phyloP scores from a whole-genome alignment of 306 rosid species.

The Echinosophora koreensis region DNA sequence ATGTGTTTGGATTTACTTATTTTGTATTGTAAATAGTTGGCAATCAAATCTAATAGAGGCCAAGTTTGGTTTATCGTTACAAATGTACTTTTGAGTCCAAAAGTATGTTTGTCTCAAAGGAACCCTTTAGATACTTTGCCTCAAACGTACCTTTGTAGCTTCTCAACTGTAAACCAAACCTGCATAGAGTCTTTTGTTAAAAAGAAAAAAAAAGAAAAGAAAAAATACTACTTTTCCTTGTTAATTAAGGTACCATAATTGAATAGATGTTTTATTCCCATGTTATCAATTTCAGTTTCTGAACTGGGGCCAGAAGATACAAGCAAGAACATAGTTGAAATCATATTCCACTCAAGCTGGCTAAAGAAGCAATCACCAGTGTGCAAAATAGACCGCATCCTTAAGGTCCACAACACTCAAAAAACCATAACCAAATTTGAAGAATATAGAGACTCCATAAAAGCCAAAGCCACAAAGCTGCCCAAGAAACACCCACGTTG shows the following conservation, averaged over 20 bases:
- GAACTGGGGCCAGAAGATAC: constrained; percentile 94
- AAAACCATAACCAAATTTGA: constrained; percentile 82
- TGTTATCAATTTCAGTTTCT: constrained; percentile 65
- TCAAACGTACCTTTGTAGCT: no score
- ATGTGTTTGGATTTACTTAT: no score
- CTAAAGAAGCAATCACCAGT: constrained; percentile 85
- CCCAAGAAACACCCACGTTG: constrained; percentile 86
- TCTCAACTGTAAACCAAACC: no score
- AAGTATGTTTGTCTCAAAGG: no score
- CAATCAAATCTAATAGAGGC: no score
- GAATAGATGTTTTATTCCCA: not conserved
- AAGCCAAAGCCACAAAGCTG: constrained; percentile 79
- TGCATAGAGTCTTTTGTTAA: no score
- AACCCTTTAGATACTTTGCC: no score
- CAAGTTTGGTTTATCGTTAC: no score
- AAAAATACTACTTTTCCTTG: no score
- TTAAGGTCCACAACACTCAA: constrained; percentile 88
- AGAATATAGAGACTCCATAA: constrained; percentile 87
- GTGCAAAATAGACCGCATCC: constrained; percentile 90
- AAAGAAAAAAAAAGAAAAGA: no score
- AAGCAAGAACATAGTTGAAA: constrained; percentile 98
- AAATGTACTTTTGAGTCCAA: no score
- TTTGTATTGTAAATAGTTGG: no score
- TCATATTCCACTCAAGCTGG: constrained; percentile 99
- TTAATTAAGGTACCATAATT: not conserved